Conservation (phyloP, 2,329 filamentous ascomycete species). For the Colletotrichum horii region DNA sequence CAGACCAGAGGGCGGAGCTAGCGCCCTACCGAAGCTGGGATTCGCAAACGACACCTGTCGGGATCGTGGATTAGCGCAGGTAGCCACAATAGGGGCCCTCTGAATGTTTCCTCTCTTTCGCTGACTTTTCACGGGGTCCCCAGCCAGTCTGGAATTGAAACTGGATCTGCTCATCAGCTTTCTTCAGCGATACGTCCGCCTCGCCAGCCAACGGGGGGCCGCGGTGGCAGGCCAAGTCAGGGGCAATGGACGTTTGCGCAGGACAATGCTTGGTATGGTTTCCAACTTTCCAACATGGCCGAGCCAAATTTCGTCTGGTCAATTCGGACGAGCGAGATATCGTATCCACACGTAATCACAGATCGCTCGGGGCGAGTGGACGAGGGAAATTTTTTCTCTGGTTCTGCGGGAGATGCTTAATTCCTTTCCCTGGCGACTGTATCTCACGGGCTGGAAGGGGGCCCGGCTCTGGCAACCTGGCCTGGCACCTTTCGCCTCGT, state of each 20-base stretch:
- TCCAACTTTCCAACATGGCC: not conserved
- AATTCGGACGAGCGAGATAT: slow-evolving; percentile 10
- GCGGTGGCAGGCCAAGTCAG: not conserved
- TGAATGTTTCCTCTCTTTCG: not conserved
- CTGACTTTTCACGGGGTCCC: not conserved
- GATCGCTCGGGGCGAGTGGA: not conserved
- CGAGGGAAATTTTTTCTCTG: not conserved
- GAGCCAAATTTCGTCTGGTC: not conserved
- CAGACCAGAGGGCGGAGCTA: not conserved
- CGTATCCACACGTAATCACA: slow-evolving; percentile 15
- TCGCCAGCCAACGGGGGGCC: not conserved
- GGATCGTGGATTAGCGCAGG: not conserved
- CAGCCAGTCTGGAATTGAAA: slow-evolving; percentile 15
- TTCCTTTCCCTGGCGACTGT: not conserved
- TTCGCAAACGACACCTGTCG: not conserved
- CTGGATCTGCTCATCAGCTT: not conserved
- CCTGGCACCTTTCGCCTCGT: not conserved
- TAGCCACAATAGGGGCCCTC: slow-evolving; percentile 20
- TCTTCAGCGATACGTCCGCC: not conserved
- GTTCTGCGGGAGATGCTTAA: slow-evolving; percentile 7
- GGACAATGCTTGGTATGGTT: not conserved
- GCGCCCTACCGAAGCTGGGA: not conserved
- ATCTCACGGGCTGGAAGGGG: not conserved
- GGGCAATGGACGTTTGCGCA: not conserved
- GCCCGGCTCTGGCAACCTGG: not conserved